phyloP scores from a whole-genome alignment of 2,329 filamentous ascomycete species.

The Daldinia sp. region DNA sequence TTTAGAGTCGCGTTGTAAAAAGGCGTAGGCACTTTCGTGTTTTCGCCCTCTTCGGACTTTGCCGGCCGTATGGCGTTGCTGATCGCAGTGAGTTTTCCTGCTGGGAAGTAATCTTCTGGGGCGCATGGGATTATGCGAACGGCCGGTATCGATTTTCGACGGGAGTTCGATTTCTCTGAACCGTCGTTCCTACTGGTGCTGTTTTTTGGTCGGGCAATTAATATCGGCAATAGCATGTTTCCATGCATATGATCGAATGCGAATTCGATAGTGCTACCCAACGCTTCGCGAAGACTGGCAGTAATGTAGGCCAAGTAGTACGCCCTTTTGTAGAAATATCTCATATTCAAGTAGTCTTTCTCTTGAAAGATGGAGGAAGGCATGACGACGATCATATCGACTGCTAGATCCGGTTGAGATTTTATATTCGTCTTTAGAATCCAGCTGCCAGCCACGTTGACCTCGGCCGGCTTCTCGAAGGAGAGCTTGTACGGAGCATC shows the following conservation, averaged over 20 bases:
- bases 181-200: conserved; percentile 40
- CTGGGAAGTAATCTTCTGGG: conserved; percentile 73
- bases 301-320: conserved; percentile 89
- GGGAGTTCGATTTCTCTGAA: conserved; percentile 3
- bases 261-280: conserved; percentile 63
- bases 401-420: conserved; percentile 62
- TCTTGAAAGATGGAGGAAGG: conserved; percentile 83
- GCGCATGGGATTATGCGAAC: conserved; percentile 83
- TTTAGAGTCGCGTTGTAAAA: conserved; percentile 91
- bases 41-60: conserved; percentile 54
- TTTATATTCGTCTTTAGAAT: conserved; percentile 77
- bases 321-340: conserved; percentile 93
- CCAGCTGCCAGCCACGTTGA: conserved; percentile 92
- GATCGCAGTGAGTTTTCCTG: conserved; percentile 73
- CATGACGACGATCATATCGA: conserved; percentile 91
- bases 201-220: conserved; percentile 54
- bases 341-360: conserved; percentile 91
- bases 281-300: conserved; percentile 68
- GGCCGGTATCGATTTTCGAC: conserved; percentile 48
- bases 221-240: conserved; percentile 78
- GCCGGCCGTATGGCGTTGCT: conserved; percentile 74
- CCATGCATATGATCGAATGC: conserved; percentile 74
- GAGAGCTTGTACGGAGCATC: conserved; percentile 84
- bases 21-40: conserved; percentile 66
- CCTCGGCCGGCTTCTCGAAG: conserved; percentile 76